A percentile compares a stretch with the other conserved stretches of the same genome.
These are phyloP conservation scores for Naganishia friedmannii DNA, from an alignment of 768 basidiomycete genomes.

Conservation along the genomic window DNA sequence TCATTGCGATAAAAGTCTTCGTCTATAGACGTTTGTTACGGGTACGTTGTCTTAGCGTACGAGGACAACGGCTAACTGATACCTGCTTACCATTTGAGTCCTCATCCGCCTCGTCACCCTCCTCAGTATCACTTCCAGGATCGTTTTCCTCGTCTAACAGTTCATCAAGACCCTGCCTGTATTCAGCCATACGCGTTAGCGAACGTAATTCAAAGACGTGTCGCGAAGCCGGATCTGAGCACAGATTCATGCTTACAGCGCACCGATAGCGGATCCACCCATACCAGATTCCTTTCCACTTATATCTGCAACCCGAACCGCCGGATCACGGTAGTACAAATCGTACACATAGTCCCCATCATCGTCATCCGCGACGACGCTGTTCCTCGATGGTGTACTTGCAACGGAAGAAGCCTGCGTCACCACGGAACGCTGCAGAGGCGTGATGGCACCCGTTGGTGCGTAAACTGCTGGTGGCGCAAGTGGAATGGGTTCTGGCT, in stretches of 20 bases:
- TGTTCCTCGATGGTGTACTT: slow-evolving; percentile 15
- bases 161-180: slow-evolving; percentile 27
- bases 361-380: slow-evolving; percentile 9
- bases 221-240: not conserved
- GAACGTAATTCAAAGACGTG: not conserved
- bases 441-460: not conserved
- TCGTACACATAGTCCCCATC: slow-evolving; percentile 47
- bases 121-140: slow-evolving; percentile 31
- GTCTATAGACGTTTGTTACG: slow-evolving; percentile 15
- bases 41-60: no score
- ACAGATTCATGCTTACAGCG: slow-evolving; percentile 7
- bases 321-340: slow-evolving; percentile 49
- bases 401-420: not conserved
- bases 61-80: not conserved
- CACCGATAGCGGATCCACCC: slow-evolving; percentile 9
- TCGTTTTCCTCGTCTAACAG: slow-evolving; percentile 32
- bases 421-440: not conserved
- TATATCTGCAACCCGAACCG: slow-evolving; percentile 1
- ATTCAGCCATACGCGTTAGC: not conserved
- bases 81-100: slow-evolving; percentile 31
- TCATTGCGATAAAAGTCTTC: slow-evolving; percentile 35
- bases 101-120: slow-evolving; percentile 33
- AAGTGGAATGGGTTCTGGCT: slow-evolving; percentile 11
- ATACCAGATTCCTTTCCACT: not conserved
- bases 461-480: slow-evolving; percentile 18